These are phyloP conservation scores for Colletotrichum liriopes DNA, from an alignment of 2,329 filamentous ascomycete species.

Conservation along the genomic window DNA sequence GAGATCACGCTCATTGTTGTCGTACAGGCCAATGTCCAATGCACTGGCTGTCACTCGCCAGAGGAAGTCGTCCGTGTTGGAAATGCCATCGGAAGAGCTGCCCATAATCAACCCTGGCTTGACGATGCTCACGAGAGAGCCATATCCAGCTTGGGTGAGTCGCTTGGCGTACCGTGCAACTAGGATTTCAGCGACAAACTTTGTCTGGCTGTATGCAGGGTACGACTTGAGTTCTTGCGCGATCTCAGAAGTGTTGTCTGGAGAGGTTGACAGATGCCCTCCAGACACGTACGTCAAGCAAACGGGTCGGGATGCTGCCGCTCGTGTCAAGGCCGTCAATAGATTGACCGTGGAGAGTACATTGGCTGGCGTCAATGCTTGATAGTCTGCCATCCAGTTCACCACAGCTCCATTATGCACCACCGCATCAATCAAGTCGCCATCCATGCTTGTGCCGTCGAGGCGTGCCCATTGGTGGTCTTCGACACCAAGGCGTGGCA, in stretches of 20 bases:
- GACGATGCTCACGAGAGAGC: constrained; percentile 36
- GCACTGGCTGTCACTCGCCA: constrained; percentile 44
- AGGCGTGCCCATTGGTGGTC: constrained; percentile 24
- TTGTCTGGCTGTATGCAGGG: constrained; percentile 46
- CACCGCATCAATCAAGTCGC: constrained; percentile 18
- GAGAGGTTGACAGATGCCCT: constrained; percentile 31
- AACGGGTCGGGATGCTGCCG: background rate
- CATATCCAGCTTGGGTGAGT: background rate
- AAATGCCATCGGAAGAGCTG: constrained; percentile 39
- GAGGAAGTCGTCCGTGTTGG: constrained; percentile 47
- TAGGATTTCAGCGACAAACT: constrained; percentile 45
- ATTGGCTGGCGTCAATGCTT: constrained; percentile 27
- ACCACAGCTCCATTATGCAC: constrained; percentile 40
- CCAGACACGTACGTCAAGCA: constrained; percentile 33
- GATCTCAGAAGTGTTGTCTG: constrained; percentile 10
- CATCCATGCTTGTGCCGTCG: constrained; percentile 9
- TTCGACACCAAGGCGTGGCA: constrained; percentile 18
- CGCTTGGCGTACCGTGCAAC: constrained; percentile 32
- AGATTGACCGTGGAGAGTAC: constrained; percentile 28
- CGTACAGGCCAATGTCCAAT: constrained; percentile 36
- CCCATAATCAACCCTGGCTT: constrained; percentile 48
- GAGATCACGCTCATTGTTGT: constrained; percentile 29
- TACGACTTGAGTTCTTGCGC: constrained; percentile 19
- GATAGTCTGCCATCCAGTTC: constrained; percentile 36
- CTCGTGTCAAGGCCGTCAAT: constrained; percentile 9